Percentiles rank a stretch among this genome's conserved stretches.
phyloP scores from a whole-genome alignment of 208 protist genomes.

The Crithidia mellificae region DNA sequence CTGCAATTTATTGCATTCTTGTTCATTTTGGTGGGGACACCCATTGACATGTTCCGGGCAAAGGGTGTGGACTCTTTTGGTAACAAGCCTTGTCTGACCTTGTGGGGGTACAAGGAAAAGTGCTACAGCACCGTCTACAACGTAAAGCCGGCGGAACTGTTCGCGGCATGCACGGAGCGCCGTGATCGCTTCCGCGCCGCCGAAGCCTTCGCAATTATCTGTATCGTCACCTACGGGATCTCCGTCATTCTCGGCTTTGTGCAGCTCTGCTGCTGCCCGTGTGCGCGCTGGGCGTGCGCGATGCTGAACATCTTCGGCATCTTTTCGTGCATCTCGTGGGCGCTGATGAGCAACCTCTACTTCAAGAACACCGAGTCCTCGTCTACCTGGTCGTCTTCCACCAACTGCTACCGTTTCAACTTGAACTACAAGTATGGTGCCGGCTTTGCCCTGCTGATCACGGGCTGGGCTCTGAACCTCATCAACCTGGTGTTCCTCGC shows the following conservation, averaged over 20 bases:
- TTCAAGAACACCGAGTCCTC: background rate
- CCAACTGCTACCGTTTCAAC: slow-evolving; percentile 18
- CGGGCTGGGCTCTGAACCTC: slow-evolving; percentile 36
- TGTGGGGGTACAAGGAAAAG: slow-evolving; percentile 50
- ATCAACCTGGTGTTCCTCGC: slow-evolving; percentile 37
- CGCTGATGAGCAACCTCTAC: slow-evolving; percentile 34
- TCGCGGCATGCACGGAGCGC: slow-evolving; percentile 28
- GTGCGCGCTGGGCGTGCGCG: slow-evolving; percentile 36
- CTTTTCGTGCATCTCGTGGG: slow-evolving; percentile 34
- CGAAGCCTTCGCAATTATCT: slow-evolving; percentile 45
- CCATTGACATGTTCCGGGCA: slow-evolving; percentile 52
- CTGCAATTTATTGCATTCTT: slow-evolving; percentile 45
- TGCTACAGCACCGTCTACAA: slow-evolving; percentile 39
- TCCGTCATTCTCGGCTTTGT: slow-evolving; percentile 25
- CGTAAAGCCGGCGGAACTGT: slow-evolving; percentile 18
- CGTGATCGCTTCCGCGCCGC: slow-evolving; percentile 41
- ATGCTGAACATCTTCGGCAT: slow-evolving; percentile 37
- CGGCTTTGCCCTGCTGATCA: slow-evolving; percentile 41
- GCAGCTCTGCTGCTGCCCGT: slow-evolving; percentile 42
- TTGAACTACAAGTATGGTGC: slow-evolving; percentile 31
- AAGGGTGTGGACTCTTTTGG: slow-evolving; percentile 6
- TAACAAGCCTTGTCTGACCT: slow-evolving; percentile 37
- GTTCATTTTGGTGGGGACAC: slow-evolving; percentile 52
- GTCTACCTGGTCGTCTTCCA: background rate
- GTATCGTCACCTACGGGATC: slow-evolving; percentile 21